phyloP scores from a whole-genome alignment of 441 rosid species.

The Gossypium aridum region DNA sequence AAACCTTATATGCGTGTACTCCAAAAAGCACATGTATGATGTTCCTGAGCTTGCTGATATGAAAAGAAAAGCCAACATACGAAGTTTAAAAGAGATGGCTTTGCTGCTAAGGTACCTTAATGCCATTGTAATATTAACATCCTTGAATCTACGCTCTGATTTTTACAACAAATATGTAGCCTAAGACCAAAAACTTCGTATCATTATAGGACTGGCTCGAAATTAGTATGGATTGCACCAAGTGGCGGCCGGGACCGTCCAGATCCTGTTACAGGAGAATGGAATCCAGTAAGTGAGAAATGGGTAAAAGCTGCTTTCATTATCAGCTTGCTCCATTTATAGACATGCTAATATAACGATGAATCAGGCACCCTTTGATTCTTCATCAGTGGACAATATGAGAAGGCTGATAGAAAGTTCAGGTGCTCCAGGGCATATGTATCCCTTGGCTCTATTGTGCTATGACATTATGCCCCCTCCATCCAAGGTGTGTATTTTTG shows the following conservation, averaged over 20 bases:
- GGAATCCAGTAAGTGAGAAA: conserved; percentile 64
- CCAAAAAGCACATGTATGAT: conserved; percentile 92
- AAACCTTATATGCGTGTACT: conserved; percentile 93
- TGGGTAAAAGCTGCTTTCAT: neutral
- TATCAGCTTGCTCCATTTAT: neutral
- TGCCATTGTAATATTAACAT: neutral
- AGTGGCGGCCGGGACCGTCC: conserved; percentile 99
- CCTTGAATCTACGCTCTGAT: neutral
- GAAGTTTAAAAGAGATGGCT: conserved; percentile 96
- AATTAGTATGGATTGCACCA: conserved; percentile 89
- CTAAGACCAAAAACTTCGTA: conserved; percentile 11
- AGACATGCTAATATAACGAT: conserved; percentile 30
- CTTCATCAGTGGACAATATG: conserved; percentile 91
- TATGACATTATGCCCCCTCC: conserved; percentile 98
- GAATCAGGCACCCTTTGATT: conserved; percentile 86
- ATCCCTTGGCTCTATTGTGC: conserved; percentile 77
- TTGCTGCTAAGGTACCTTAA: conserved; percentile 60
- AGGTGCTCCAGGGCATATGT: conserved; percentile 77
- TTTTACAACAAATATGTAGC: neutral
- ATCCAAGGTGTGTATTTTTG: conserved; percentile 36
- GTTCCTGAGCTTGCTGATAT: conserved; percentile 78
- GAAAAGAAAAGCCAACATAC: conserved; percentile 85
- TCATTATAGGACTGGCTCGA: conserved; percentile 65
- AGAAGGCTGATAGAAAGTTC: conserved; percentile 83
- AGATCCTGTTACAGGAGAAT: conserved; percentile 71